These are phyloP conservation scores for Arabidopsis arenosa DNA, from an alignment of 345 rosid species.

Conservation along the genomic window DNA sequence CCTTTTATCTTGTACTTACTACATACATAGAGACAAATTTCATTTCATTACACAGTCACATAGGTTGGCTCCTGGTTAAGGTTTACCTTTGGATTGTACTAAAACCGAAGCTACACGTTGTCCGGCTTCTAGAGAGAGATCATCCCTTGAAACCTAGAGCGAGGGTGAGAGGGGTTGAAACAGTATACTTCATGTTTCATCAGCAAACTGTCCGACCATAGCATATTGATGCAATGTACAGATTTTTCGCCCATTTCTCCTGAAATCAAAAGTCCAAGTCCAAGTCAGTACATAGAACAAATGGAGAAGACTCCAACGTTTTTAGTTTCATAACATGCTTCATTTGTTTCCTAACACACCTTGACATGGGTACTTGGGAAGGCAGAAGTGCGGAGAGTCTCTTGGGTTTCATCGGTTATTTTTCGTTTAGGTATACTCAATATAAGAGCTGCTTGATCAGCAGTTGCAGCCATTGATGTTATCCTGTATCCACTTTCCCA, in stretches of 20 bases:
- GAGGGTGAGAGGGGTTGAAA: conserved; percentile 18
- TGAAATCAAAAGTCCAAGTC: conserved; percentile 44
- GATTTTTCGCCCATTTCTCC: conserved; percentile 94
- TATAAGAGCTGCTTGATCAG: conserved; percentile 93
- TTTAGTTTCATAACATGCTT: not conserved
- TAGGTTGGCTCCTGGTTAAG: conserved; percentile 41
- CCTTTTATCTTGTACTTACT: conserved; percentile 32
- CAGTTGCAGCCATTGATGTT: conserved; percentile 92
- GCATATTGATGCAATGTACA: conserved; percentile 84
- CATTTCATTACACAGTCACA: conserved; percentile 38
- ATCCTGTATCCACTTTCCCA: conserved; percentile 95
- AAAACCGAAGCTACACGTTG: conserved; percentile 30
- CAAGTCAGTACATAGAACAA: conserved; percentile 27
- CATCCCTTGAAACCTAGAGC: conserved; percentile 27
- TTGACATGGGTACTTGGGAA: conserved; percentile 97
- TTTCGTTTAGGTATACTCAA: conserved; percentile 87
- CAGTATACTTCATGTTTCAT: conserved; percentile 32
- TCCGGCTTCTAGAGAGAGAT: conserved; percentile 18
- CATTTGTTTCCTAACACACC: conserved; percentile 49
- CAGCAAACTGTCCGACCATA: conserved; percentile 90
- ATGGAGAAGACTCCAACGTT: not conserved
- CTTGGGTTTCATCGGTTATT: conserved; percentile 90
- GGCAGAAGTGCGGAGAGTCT: conserved; percentile 93
- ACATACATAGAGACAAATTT: conserved; percentile 42
- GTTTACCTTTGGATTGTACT: conserved; percentile 41